These are phyloP conservation scores for Ampelocalamus luodianensis DNA, from an alignment of 176 grass and related monocot species.

Conservation along the genomic window DNA sequence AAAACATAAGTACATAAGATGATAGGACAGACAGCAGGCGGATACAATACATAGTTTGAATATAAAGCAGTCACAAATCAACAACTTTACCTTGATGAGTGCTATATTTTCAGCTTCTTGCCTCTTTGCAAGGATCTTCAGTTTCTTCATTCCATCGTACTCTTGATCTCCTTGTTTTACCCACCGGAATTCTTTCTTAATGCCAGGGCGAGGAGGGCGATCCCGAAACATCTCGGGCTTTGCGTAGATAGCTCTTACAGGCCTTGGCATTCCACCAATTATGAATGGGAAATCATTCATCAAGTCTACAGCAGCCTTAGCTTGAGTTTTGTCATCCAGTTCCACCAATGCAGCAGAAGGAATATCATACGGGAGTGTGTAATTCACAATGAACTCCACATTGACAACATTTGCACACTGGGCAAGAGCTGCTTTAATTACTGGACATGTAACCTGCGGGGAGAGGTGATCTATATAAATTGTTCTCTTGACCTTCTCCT, in stretches of 20 bases:
- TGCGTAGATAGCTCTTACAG: slow-evolving; percentile 44
- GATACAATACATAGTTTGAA: not conserved
- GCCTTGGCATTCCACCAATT: slow-evolving; percentile 66
- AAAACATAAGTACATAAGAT: not conserved
- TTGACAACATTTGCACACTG: slow-evolving; percentile 56
- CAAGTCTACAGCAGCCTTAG: slow-evolving; percentile 40
- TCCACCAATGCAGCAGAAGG: slow-evolving; percentile 52
- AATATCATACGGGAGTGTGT: slow-evolving; percentile 57
- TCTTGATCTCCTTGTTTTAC: slow-evolving; percentile 44
- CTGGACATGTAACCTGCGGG: slow-evolving; percentile 43
- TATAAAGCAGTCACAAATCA: not conserved
- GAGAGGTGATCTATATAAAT: slow-evolving; percentile 69
- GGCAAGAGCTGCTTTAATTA: slow-evolving; percentile 62
- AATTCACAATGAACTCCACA: slow-evolving; percentile 67
- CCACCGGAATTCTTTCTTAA: slow-evolving; percentile 53
- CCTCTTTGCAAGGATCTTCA: slow-evolving; percentile 48
- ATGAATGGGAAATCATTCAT: slow-evolving; percentile 70
- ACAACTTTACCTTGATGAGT: slow-evolving; percentile 58
- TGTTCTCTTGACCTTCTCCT: slow-evolving; percentile 52
- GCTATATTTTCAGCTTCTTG: slow-evolving; percentile 62
- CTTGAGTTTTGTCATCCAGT: slow-evolving; percentile 45
- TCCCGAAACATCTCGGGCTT: slow-evolving; percentile 52
- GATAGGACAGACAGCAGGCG: not conserved
- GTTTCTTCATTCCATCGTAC: slow-evolving; percentile 41
- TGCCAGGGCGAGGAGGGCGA: slow-evolving; percentile 47